A percentile compares a stretch with the other conserved stretches of the same genome.
phyloP scores from a whole-genome alignment of 305 asterid species.

The Solanum hybrid region DNA sequence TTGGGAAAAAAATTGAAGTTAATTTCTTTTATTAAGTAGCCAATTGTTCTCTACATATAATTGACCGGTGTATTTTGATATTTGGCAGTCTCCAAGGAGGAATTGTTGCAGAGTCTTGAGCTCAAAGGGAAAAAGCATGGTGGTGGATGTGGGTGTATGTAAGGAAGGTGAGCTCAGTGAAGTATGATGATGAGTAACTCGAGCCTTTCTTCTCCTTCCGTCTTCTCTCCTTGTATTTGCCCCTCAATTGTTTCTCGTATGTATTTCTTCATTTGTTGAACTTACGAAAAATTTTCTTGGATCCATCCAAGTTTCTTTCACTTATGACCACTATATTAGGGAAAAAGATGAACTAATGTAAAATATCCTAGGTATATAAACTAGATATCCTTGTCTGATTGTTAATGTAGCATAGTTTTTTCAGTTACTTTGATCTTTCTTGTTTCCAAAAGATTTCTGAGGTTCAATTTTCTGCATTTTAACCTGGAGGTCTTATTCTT shows the following conservation, averaged over 20 bases:
- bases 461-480: not conserved
- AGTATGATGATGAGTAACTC: constrained; percentile 13
- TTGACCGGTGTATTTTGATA: not conserved
- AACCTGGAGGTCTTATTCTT: not conserved
- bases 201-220: not conserved
- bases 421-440: not conserved
- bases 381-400: not conserved
- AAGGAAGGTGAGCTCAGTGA: constrained; percentile 62
- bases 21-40: not conserved
- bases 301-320: not conserved
- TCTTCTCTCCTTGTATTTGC: not conserved
- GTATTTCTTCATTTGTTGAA: constrained; percentile 10
- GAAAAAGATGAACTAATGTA: not conserved
- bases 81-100: constrained; percentile 75
- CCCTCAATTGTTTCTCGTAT: not conserved
- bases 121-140: constrained; percentile 38
- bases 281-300: constrained; percentile 5
- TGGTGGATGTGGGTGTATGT: constrained; percentile 65
- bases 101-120: constrained; percentile 68
- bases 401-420: not conserved
- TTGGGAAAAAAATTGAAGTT: not conserved
- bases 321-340: not conserved
- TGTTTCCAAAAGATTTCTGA: not conserved
- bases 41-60: not conserved
- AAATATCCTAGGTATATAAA: not conserved